These are phyloP conservation scores for Sporisorium sorghi DNA, from an alignment of 1,284 basidiomycete species.

Conservation along the genomic window DNA sequence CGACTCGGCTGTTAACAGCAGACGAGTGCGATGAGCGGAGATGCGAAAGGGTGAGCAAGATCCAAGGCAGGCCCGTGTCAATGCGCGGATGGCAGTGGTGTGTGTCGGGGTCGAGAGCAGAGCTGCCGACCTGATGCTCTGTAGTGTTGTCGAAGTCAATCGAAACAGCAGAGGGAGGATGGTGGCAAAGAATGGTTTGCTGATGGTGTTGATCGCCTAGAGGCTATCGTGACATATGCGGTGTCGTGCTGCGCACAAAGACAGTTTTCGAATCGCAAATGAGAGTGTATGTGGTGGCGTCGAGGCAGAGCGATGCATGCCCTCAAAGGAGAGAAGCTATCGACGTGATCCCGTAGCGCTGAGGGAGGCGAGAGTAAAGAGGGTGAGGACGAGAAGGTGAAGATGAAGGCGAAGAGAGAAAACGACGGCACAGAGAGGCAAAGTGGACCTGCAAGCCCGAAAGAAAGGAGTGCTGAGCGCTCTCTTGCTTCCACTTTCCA, in stretches of 20 bases:
- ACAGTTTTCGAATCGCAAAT: background rate
- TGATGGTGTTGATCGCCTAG: conserved; percentile 10
- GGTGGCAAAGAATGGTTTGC: conserved; percentile 42
- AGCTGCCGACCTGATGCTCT: background rate
- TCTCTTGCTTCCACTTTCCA: background rate
- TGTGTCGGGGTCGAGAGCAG: background rate
- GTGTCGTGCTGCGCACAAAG: background rate
- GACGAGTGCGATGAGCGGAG: background rate
- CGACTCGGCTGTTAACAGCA: background rate
- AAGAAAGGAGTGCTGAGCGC: background rate
- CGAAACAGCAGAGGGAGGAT: too few relatives aligned
- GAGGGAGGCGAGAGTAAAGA: too few relatives aligned
- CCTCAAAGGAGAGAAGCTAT: background rate
- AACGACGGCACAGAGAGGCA: background rate
- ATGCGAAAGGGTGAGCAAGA: background rate
- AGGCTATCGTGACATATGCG: background rate
- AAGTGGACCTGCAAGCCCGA: too few relatives aligned
- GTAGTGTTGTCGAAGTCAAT: background rate
- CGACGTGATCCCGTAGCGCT: background rate
- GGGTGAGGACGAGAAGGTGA: too few relatives aligned
- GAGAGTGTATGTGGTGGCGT: background rate
- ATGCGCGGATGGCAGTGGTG: background rate
- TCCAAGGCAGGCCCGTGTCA: background rate
- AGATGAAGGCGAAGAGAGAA: background rate
- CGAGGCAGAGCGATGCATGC: background rate